Evolutionary conservation across 2,329 filamentous ascomycete genomes (phyloP).

Genomic region (Colletotrichum tofieldiae): DNA sequence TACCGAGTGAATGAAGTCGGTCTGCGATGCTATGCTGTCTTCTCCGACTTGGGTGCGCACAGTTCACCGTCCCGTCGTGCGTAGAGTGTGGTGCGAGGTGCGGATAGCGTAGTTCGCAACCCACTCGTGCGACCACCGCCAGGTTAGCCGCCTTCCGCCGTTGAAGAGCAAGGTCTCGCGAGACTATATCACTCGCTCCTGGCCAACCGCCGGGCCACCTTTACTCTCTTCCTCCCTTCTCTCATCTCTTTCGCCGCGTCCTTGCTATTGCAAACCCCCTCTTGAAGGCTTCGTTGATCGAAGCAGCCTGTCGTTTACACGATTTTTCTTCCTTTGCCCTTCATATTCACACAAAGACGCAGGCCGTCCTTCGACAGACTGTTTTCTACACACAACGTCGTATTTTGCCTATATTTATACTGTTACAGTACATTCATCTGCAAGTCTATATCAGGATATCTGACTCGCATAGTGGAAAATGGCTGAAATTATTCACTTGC

Average conservation of each 20-base stretch:
- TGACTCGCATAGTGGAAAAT: conserved; percentile 57
- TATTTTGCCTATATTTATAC: conserved; percentile 39
- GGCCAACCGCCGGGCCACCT: conserved; percentile 33
- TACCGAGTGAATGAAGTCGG: conserved; percentile 8
- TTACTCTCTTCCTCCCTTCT: conserved; percentile 29
- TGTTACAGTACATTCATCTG: conserved; percentile 22
- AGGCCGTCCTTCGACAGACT: conserved; percentile 52
- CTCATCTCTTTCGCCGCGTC: conserved; percentile 45
- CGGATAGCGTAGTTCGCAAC: conserved; percentile 34
- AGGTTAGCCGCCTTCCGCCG: conserved; percentile 35
- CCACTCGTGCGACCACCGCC: conserved; percentile 30
- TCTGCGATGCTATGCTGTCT: conserved; percentile 23
- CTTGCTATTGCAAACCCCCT: conserved; percentile 38
- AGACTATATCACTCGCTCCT: conserved; percentile 38
- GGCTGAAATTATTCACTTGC: conserved; percentile 61
- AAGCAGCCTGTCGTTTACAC: conserved; percentile 59
- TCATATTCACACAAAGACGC: conserved; percentile 49
- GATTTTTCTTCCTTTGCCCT: conserved; percentile 44
- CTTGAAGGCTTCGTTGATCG: conserved; percentile 61
- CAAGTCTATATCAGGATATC: conserved; percentile 48
- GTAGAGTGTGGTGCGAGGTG: not conserved
- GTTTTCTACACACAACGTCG: conserved; percentile 28
- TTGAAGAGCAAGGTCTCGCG: conserved; percentile 23
- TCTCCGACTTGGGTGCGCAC: conserved; percentile 21
- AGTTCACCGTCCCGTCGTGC: conserved; percentile 24